Evolutionary conservation across 371 early-diverging fungal genomes (phyloP), one percentile per base, ranked within the genome.

Genomic region (Dinochytrium kinnereticum): DNA sequence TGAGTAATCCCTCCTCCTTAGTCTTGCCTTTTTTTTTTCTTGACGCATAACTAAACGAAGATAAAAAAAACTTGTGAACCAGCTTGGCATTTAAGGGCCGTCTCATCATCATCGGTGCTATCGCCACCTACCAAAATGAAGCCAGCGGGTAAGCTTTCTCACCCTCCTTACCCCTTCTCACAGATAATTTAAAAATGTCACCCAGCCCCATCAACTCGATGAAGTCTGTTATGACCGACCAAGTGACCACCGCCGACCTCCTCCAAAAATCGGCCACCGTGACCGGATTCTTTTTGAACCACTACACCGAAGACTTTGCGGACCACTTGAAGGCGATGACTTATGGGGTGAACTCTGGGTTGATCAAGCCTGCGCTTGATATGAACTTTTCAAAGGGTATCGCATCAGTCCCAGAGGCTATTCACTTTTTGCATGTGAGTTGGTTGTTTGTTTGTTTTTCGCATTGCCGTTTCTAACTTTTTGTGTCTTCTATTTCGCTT

Each of bases 91-190:
- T 81, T 2, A 79, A 84, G 51, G 88, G 88, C 38, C 84, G 89
- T n/a, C 75, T 90, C 64, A 83, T 90, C 75, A 84, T 90, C 26
- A 88, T 90, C 70, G 90, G 90, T 40, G 84, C 85, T 65, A 75
- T 87, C 34, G 74, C 86, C 28, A 75, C 76, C 13, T 90, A 90
- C 72, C 38, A 75, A 3, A 64, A 69, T 19, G 70, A 74, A 28
- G 51, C 28, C 39, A 64, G 61, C 15, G 73, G 70, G 49, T 67
- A 68, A 59, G 36, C 59, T n/a, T 34, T 40, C 38, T 49, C 15
- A 10, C 50, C 33, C 31, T 50, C 15, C 51, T 17, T 1, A 28
- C 31, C 44, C 10, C n/a, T 28, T 19, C n/a, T n/a, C n/a, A 21
- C 39, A 13, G 21, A 2, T n/a, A 15, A 3, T 33, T 19, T 17